Evolutionary conservation across 2,329 filamentous ascomycete genomes (phyloP), one percentile per base, ranked within the genome.

Genomic region (Colletotrichum tofieldiae): DNA sequence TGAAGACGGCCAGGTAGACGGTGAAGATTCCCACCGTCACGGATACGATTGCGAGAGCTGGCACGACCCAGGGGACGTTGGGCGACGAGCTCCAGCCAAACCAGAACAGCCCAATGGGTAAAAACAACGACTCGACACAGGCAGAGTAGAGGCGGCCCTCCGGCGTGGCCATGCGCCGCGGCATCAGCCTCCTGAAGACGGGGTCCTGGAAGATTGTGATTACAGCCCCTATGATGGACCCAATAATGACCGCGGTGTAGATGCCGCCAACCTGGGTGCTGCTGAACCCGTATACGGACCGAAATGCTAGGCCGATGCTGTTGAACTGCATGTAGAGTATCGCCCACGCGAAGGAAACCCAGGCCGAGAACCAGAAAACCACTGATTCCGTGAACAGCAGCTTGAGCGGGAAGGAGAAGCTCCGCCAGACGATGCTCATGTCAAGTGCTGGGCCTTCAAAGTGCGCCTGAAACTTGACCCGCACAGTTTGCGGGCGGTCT

Each of bases 271-370:
- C 83, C 76, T 93, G 84, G 51, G 90, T 84, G 14, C 88, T 82
- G 65, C 83, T 86, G 81, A 94, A 94, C 68, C 80, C 79, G 76
- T 94, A 88, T 23, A 87, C 88, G 16, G 84, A 86, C 29, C 83
- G 76, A 80, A 93, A 94, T n/a, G 93, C 88, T 2, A 93, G 84
- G 0, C 92, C 91, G 14, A 94, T 87, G 4, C 81, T 82, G 75
- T 79, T 82, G 51, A 84, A 79, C 86, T 90, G 82, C 71, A 94
- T 85, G 79, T 93, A 94, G 0, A 94, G 84, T 0, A 93, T 86
- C 0, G 89, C 91, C 90, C 92, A 94, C 60, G 88, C 89, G 79
- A 94, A 94, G 0, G 91, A 86, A 0, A 91, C 89, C 91, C 93
- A 94, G 4, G 93, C 82, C 0, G 89, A 91, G 81, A 94, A 94